Percentiles rank a stretch among this genome's conserved stretches.
phyloP scores from a whole-genome alignment of 106 monocot species.

The Gastrodia elata region DNA sequence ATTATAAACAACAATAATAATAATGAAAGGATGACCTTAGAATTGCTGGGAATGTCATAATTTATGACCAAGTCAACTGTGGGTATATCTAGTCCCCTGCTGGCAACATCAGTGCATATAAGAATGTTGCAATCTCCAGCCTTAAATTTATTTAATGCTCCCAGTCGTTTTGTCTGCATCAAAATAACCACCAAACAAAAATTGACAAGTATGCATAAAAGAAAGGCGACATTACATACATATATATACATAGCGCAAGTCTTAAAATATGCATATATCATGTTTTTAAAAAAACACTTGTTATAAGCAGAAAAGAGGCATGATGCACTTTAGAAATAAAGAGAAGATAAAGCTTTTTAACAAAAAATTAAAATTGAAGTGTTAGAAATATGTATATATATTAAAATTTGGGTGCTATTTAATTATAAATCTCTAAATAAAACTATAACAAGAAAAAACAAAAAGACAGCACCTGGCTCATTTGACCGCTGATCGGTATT shows the following conservation, averaged over 20 bases:
- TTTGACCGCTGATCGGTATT: constrained; percentile 84
- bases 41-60: constrained; percentile 85
- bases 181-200: neutral
- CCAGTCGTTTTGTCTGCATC: constrained; percentile 68
- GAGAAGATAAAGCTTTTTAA: too few relatives aligned
- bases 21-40: constrained; percentile 44
- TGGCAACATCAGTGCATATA: constrained; percentile 83
- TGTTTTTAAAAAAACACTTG: neutral
- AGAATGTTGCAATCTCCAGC: constrained; percentile 77
- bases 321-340: too few relatives aligned
- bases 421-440: too few relatives aligned
- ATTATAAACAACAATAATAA: neutral
- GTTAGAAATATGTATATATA: too few relatives aligned
- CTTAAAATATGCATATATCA: neutral
- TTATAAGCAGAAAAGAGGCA: too few relatives aligned
- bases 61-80: constrained; percentile 91
- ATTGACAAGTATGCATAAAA: neutral
- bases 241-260: too few relatives aligned
- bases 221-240: neutral
- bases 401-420: too few relatives aligned
- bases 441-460: neutral
- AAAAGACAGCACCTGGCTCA: constrained; percentile 54
- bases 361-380: too few relatives aligned
- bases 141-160: constrained; percentile 84
- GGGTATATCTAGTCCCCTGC: constrained; percentile 88